Percentiles rank a stretch among this genome's conserved stretches.
phyloP scores from a whole-genome alignment of 371 early-diverging fungal species.

The Actinomortierella wolfii region DNA sequence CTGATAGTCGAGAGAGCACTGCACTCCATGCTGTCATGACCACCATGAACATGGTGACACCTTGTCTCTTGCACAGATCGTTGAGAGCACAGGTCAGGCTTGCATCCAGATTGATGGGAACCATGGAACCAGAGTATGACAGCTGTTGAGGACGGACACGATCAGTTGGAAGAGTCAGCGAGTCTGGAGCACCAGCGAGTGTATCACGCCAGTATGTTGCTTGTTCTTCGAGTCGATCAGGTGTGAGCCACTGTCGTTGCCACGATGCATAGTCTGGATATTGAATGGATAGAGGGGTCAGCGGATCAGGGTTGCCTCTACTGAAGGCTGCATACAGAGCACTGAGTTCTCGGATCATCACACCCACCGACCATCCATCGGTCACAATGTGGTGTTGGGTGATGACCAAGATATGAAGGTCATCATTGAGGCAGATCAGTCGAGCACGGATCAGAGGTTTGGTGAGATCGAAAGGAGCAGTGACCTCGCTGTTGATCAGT shows the following conservation, averaged over 20 bases:
- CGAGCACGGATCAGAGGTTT: conserved; percentile 8
- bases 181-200: conserved; percentile 5
- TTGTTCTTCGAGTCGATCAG: background rate
- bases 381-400: conserved; percentile 12
- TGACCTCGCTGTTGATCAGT: background rate
- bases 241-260: conserved; percentile 8
- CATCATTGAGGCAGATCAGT: background rate
- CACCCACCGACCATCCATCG: conserved; percentile 10
- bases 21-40: no score
- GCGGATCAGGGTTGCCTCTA: background rate
- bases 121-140: no score
- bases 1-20: no score
- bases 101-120: no score
- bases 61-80: no score
- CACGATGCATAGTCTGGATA: conserved; percentile 16
- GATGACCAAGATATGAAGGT: background rate
- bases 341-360: conserved; percentile 11
- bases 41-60: no score
- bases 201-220: conserved; percentile 4
- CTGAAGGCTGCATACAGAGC: conserved; percentile 9
- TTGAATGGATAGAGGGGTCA: conserved; percentile 8
- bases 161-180: no score
- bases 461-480: conserved; percentile 6
- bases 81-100: no score
- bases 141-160: no score